Base-by-base conservation (phyloP, 805 yeast genomes). In the Peterozyma toletana region DNA sequence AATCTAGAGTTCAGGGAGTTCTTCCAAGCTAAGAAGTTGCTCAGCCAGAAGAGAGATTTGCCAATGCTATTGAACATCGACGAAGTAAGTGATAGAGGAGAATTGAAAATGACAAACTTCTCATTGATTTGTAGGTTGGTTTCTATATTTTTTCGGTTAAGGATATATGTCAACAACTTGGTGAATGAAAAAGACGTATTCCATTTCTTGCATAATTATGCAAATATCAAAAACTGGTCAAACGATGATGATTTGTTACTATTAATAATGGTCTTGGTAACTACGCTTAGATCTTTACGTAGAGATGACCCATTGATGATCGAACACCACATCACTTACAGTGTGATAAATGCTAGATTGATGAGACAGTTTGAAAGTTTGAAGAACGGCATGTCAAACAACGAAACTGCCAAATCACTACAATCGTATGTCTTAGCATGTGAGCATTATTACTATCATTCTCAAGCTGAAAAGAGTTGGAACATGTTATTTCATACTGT, bases 401-500 rank as follows among this genome's bases (percentile, higher is more conserved):
- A 65, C 48, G 80, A 75, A 51, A 69, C 78, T 1, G 62, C 68
- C 7, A 57, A 66, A n/a, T 71, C 77, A 4, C 63, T 75, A 18
- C 70, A 72, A 49, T 67, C 77, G 2, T 73, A 73, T 48, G 69
- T 73, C 7, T 58, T 75, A 40, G 75, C 75, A 48, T 69, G 77
- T 18, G 80, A 73, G 50, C 74, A 71, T 63, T 63, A 70, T 41
- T 73, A 73, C 47, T 66, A 64, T 41, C 69, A 71, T 49, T 74
- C 70, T 44, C 66, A 67, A 39, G 72, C 71, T 49, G 80, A 75
- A 50, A 71, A 71, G 46, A 62, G 74, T 43, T 75, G 80, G 80
- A 66, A 69, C 17, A 63, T 69, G 60, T 57, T 75, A 59, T 75
- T 74, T 48, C 73, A 68, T 47, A 57, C 70, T 17, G 73, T 75